A percentile compares a stretch with the other conserved stretches of the same genome.
Conservation (phyloP, 225 moss, liverwort and hornwort species). For the Physcomitrellopsis africana region DNA sequence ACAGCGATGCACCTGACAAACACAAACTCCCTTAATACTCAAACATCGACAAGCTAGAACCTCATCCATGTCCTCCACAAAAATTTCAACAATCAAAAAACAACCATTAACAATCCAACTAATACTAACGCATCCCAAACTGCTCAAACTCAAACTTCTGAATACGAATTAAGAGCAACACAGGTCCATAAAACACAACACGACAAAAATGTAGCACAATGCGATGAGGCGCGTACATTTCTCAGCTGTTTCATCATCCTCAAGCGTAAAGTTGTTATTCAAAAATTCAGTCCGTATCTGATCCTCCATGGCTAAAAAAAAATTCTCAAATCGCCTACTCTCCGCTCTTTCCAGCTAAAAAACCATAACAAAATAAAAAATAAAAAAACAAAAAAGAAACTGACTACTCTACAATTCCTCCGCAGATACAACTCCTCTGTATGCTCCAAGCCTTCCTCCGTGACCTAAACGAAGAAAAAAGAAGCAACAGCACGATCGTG, state of each 20-base stretch:
- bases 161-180: background rate
- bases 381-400: no score
- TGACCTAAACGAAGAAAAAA: conserved; percentile 20
- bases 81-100: background rate
- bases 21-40: conserved; percentile 13
- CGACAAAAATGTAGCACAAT: background rate
- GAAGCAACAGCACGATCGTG: background rate
- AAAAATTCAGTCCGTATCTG: conserved; percentile 66
- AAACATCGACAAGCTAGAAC: background rate
- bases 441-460: background rate
- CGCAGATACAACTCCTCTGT: background rate
- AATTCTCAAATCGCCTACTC: background rate
- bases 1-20: conserved; percentile 64
- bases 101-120: background rate
- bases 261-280: conserved; percentile 56
- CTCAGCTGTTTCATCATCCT: conserved; percentile 60
- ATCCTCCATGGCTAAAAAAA: conserved; percentile 45
- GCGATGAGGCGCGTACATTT: conserved; percentile 48
- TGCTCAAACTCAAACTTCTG: background rate
- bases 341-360: background rate
- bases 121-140: background rate
- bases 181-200: background rate
- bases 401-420: background rate
- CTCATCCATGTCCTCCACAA: background rate
- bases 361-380: background rate